Evolutionary conservation across 495 filamentous ascomycete genomes (phyloP), one percentile per base, ranked within the genome.

Genomic region (Podospora sp.): DNA sequence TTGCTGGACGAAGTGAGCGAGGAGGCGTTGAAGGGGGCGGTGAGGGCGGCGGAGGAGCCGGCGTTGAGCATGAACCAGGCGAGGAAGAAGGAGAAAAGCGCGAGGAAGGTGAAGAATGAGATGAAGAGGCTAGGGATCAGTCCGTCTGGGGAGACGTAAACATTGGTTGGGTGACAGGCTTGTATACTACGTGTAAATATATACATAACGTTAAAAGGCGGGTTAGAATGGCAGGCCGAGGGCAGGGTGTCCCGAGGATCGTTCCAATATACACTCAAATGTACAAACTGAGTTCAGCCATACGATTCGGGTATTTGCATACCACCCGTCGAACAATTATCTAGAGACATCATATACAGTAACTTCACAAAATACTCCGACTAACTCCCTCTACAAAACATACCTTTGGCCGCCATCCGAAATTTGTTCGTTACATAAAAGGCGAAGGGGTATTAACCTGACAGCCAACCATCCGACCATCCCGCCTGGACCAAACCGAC

Each of bases 1-100:
- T 73, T 94, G 25, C 80, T 99, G 11, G 95, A 99, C 76, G 87
- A 92, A 64, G 81, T 98, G 2, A 84, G 80, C 33, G 83, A 82
- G 40, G 88, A 89, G 65, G 79, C 80, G 67, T 76, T 85, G 64
- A 70, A 73, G 52, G 75, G 73, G n/a, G 79, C 75, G 55, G 77
- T 80, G 40, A 71, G 78, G 52, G 74, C 75, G 40, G 71, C 77
- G 20, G 76, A 72, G 52, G 78, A 74, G 62, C 69, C 73, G 56
- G 62, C 57, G 21, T 4, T 81, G 62, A 84, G 81, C 33, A 60
- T 83, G 75, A 81, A 68, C 65, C 82, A 83, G 71, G 79, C 81
- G 18, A 72, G 65, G 69, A 83, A 83, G 74, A 71, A 65, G 68
- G 79, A 79, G 67, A 83, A 83, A 75, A 73, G 69, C 65, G 73